Evolutionary conservation across 441 rosid species (phyloP), one percentile per base, ranked within the genome.

Genomic region (Adansonia gregorii): DNA sequence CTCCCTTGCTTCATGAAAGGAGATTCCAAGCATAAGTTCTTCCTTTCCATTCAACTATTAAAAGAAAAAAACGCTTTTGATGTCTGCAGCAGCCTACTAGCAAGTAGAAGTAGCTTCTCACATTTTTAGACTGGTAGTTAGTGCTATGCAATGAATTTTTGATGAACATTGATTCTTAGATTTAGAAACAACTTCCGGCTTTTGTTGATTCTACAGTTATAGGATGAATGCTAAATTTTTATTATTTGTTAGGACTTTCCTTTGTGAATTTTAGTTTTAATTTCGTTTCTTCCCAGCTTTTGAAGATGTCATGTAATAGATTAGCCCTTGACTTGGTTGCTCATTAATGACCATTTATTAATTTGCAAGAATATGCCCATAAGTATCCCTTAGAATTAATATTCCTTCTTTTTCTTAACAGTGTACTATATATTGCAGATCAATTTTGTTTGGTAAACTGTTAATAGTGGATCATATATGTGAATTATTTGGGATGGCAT

Each of bases 381-480:
- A 54, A 78, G 41, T 82, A 83, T 68, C 46, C 83, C 76, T 79
- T 89, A 31, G 79, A 79, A 74, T 71, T 82, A 22, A 90, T 90
- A 58, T 87, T 90, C 83, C 89, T 92, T 73, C 91, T 89, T 72
- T 65, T 80, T 78, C 56, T 89, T 74, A 91, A 59, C 20, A 65
- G 70, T 78, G 83, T 76, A 67, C 80, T 82, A 67, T 78, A 75
- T 79, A 45, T 85, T 35, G 4, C 39, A 3, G 11, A 2, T 17
- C 43, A 27, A 27, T 61, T 61, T 61, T 61, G 39, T 61, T 27
- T 61, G 67, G 43, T 4, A 27, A 31, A 27, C 43, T 61, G 3
- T 61, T 12, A 24, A 59, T 12, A 27, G 27, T 12, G 9, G 43
- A 27, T 60, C 17, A 19, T 17, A 61, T 61, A 4, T 61, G 67